A percentile compares a stretch with the other conserved stretches of the same genome.
Evolutionary conservation across 805 yeast genomes (phyloP).

Genomic region (Hanseniaspora occidentalis): DNA sequence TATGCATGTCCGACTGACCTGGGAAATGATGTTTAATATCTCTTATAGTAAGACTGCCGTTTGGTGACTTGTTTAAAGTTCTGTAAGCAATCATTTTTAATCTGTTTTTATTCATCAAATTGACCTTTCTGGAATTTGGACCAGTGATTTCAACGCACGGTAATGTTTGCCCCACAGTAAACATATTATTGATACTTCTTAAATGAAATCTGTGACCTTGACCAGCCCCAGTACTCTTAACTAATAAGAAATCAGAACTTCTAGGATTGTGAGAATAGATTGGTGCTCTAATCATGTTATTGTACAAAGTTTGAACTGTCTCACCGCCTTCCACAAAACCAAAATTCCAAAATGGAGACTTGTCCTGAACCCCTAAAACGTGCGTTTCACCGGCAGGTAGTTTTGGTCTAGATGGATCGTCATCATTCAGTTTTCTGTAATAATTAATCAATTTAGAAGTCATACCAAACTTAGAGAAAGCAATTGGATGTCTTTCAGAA

Average conservation of each 20-base stretch:
- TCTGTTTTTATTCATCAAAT: constrained; percentile 83
- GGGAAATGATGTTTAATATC: constrained; percentile 91
- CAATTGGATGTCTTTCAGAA: constrained; percentile 77
- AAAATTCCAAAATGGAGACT: constrained; percentile 97
- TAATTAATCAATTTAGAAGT: constrained; percentile 87
- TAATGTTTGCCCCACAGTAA: constrained; percentile 82
- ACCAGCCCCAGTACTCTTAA: constrained; percentile 76
- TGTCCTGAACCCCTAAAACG: constrained; percentile 89
- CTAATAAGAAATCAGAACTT: constrained; percentile 68
- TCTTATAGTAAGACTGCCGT: constrained; percentile 65
- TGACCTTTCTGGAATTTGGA: constrained; percentile 92
- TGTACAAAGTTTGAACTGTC: constrained; percentile 85
- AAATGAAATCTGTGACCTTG: constrained; percentile 55
- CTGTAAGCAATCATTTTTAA: constrained; percentile 89
- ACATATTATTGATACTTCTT: constrained; percentile 56
- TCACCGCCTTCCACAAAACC: constrained; percentile 94
- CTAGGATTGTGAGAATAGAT: constrained; percentile 74
- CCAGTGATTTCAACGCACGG: constrained; percentile 96
- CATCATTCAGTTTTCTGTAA: constrained; percentile 71
- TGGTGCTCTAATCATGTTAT: constrained; percentile 87
- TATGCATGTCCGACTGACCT: constrained; percentile 95
- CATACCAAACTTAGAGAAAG: constrained; percentile 87
- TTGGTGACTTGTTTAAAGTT: constrained; percentile 62
- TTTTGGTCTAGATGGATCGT: constrained; percentile 79
- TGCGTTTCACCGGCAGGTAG: constrained; percentile 87